These are phyloP conservation scores for Yarrowia porcina DNA, from an alignment of 805 yeast genomes.

Conservation along the genomic window DNA sequence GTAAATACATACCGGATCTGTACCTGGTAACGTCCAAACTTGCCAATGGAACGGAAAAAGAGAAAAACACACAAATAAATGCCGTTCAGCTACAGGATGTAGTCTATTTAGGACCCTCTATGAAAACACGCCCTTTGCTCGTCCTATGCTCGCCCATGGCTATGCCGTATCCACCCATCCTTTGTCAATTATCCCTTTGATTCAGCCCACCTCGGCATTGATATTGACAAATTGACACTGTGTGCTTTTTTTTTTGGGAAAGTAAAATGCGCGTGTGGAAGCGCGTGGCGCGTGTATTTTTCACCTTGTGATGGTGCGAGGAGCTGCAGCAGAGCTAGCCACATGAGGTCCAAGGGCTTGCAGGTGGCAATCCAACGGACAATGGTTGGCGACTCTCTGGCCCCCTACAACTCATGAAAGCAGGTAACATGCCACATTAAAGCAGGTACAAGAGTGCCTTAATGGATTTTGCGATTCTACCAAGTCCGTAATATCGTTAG, in stretches of 20 bases:
- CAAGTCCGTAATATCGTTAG: no score
- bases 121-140: no score
- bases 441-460: not conserved
- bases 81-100: slow-evolving; percentile 2
- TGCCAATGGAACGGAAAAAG: not conserved
- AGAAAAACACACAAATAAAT: not conserved
- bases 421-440: not conserved
- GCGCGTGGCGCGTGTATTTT: slow-evolving; percentile 19
- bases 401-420: not conserved
- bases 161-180: not conserved
- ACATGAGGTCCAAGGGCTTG: not conserved
- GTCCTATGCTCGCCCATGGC: no score
- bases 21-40: no score
- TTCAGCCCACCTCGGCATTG: slow-evolving; percentile 16
- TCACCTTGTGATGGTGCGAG: slow-evolving; percentile 1
- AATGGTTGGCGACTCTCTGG: not conserved
- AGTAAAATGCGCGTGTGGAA: slow-evolving; percentile 5
- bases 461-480: no score
- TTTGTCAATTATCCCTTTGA: not conserved
- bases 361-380: slow-evolving; percentile 1
- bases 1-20: no score
- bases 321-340: not conserved
- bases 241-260: not conserved
- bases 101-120: no score
- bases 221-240: not conserved